A percentile compares a stretch with the other conserved stretches of the same genome.
phyloP scores from a whole-genome alignment of 2,329 filamentous ascomycete genomes.

The Metarhizium anisopliae region DNA sequence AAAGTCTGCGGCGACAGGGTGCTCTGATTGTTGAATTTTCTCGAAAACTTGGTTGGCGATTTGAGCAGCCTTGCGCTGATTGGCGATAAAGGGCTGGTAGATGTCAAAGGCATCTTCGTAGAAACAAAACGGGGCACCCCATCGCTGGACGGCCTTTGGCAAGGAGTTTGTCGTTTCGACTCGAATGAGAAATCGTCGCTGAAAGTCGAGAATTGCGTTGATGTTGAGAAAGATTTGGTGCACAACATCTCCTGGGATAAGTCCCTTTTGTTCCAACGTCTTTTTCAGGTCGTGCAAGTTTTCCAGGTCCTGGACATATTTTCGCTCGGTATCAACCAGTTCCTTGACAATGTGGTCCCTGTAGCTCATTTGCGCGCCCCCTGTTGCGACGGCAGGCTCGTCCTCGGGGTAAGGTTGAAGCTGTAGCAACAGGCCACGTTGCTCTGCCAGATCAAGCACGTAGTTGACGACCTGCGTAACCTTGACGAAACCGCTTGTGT shows the following conservation, averaged over 20 bases:
- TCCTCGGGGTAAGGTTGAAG: slow-evolving; percentile 49
- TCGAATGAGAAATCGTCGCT: slow-evolving; percentile 87
- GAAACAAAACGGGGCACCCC: slow-evolving; percentile 83
- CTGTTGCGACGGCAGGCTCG: slow-evolving; percentile 30
- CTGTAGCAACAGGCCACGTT: slow-evolving; percentile 63
- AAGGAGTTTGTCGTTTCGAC: slow-evolving; percentile 92
- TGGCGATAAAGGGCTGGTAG: slow-evolving; percentile 95
- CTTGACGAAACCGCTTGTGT: slow-evolving; percentile 96
- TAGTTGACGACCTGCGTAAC: slow-evolving; percentile 88
- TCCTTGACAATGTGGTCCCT: slow-evolving; percentile 86
- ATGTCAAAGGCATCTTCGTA: slow-evolving; percentile 85
- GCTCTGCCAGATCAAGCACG: slow-evolving; percentile 78
- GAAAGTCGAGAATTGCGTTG: slow-evolving; percentile 89
- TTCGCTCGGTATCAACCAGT: slow-evolving; percentile 87
- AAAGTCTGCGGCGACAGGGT: slow-evolving; percentile 74
- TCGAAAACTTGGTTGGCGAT: slow-evolving; percentile 80
- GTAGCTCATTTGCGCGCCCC: slow-evolving; percentile 61
- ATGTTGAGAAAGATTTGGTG: slow-evolving; percentile 96
- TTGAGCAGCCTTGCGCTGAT: slow-evolving; percentile 82
- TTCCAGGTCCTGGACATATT: slow-evolving; percentile 95
- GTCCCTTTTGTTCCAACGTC: slow-evolving; percentile 76
- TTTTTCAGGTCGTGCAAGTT: slow-evolving; percentile 90
- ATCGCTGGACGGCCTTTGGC: slow-evolving; percentile 68
- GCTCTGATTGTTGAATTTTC: slow-evolving; percentile 69
- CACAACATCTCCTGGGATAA: slow-evolving; percentile 79